Evolutionary conservation across 139 green algal species (phyloP).

Genomic region (Asterochloris erici): DNA sequence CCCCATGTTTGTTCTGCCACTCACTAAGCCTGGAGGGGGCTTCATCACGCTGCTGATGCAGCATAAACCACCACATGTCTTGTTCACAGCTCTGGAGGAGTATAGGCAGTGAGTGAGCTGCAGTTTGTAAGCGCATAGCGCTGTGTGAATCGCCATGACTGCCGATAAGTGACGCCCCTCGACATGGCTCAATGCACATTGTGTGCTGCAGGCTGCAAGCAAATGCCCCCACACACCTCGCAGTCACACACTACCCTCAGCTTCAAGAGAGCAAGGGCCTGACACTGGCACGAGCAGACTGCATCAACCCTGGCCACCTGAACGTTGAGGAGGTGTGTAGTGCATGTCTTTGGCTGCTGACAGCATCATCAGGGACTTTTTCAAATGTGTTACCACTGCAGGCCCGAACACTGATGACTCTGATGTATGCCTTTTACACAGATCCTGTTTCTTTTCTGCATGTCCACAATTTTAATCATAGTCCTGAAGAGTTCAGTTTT

Average conservation of each 20-base stretch:
- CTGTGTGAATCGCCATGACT: neutral
- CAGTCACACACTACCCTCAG: slow-evolving; percentile 69
- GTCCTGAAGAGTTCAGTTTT: slow-evolving; percentile 30
- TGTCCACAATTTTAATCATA: slow-evolving; percentile 36
- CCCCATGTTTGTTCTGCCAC: slow-evolving; percentile 69
- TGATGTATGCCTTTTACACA: slow-evolving; percentile 28
- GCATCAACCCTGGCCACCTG: slow-evolving; percentile 42
- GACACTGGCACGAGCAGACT: slow-evolving; percentile 63
- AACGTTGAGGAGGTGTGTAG: slow-evolving; percentile 26
- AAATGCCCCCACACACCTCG: slow-evolving; percentile 41
- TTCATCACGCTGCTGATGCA: slow-evolving; percentile 63
- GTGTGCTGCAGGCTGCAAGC: slow-evolving; percentile 31
- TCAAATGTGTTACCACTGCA: neutral
- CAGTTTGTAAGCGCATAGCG: neutral
- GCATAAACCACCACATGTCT: slow-evolving; percentile 59
- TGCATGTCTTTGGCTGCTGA: neutral
- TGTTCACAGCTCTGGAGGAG: slow-evolving; percentile 71
- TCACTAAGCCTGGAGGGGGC: slow-evolving; percentile 49
- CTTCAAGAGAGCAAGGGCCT: slow-evolving; percentile 51
- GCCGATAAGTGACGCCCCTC: neutral
- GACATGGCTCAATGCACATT: neutral
- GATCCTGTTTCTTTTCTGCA: slow-evolving; percentile 19
- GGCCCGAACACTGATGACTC: slow-evolving; percentile 31
- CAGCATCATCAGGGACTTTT: neutral
- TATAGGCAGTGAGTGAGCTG: slow-evolving; percentile 47